A percentile compares a stretch with the other conserved stretches of the same genome.
Conservation (phyloP, 2,329 filamentous ascomycete genomes). For the Sporothrix phasma region DNA sequence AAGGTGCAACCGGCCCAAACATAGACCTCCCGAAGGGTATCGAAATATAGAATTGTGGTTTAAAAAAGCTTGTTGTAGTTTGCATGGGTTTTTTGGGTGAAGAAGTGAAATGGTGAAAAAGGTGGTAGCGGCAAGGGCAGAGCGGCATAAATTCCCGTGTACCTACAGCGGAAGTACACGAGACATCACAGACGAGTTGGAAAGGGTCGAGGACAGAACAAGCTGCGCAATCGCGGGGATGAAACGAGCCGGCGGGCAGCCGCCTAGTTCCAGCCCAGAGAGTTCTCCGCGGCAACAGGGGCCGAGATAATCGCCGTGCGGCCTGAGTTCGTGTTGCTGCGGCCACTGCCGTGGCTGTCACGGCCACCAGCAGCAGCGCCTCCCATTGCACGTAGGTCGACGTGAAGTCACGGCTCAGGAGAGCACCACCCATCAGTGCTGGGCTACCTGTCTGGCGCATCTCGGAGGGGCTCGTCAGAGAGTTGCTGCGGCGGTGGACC, state of each 20-base stretch:
- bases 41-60: constrained; percentile 29
- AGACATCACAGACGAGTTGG: background rate
- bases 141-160: constrained; percentile 11
- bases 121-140: constrained; percentile 27
- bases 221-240: background rate
- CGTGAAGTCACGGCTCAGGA: constrained; percentile 45
- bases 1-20: constrained; percentile 22
- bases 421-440: constrained; percentile 60
- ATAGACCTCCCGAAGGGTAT: constrained; percentile 35
- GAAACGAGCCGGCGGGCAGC: constrained; percentile 6
- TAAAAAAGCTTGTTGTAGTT: constrained; percentile 9
- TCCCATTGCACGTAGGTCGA: constrained; percentile 41
- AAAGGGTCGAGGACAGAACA: background rate
- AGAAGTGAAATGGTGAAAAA: constrained; percentile 20
- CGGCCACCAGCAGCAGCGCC: constrained; percentile 36
- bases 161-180: background rate
- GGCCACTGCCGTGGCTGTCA: constrained; percentile 48
- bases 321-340: constrained; percentile 43
- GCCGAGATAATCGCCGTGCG: constrained; percentile 66
- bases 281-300: constrained; percentile 88
- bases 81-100: constrained; percentile 4
- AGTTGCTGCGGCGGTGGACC: constrained; percentile 70
- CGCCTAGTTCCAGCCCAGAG: constrained; percentile 81
- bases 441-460: constrained; percentile 48
- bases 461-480: constrained; percentile 51